Percentiles rank a stretch among this genome's conserved stretches.
Evolutionary conservation across 225 moss, liverwort and hornwort genomes (phyloP).

Genomic region (Thuidium tamariscinum): DNA sequence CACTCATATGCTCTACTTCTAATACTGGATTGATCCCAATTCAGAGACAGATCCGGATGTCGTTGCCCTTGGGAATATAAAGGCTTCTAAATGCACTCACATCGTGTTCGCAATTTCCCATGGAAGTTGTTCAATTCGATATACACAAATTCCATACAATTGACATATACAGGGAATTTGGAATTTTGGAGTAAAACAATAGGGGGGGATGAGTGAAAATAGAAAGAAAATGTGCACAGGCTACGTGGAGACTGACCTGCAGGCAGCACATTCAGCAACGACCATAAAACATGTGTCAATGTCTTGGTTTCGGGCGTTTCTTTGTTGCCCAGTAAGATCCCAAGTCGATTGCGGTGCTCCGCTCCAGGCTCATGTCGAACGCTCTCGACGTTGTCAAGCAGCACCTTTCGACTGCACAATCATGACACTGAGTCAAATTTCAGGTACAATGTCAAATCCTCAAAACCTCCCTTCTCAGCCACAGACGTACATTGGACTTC

Average conservation of each 20-base stretch:
- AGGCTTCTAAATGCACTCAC: neutral
- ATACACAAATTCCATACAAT: neutral
- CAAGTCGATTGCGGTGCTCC: slow-evolving; percentile 45
- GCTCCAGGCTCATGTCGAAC: slow-evolving; percentile 53
- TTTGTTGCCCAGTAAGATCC: slow-evolving; percentile 53
- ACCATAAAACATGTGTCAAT: slow-evolving; percentile 51
- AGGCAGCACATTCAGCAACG: slow-evolving; percentile 48
- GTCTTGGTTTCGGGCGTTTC: slow-evolving; percentile 42
- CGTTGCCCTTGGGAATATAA: neutral
- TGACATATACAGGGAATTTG: neutral
- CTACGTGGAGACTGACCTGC: slow-evolving; percentile 10
- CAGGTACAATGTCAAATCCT: neutral
- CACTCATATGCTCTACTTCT: neutral
- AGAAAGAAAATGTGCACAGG: neutral
- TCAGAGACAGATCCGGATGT: neutral
- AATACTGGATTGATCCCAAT: neutral
- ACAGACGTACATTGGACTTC: too few relatives aligned
- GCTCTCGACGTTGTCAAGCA: slow-evolving; percentile 51
- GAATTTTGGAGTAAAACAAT: neutral
- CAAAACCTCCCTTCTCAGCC: neutral
- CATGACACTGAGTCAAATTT: neutral
- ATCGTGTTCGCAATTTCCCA: neutral
- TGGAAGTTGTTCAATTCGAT: neutral
- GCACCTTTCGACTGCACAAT: slow-evolving; percentile 20
- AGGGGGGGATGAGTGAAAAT: too few relatives aligned